Base-by-base conservation (phyloP, 129 eudicot genomes). In the Deinandra increscens region DNA sequence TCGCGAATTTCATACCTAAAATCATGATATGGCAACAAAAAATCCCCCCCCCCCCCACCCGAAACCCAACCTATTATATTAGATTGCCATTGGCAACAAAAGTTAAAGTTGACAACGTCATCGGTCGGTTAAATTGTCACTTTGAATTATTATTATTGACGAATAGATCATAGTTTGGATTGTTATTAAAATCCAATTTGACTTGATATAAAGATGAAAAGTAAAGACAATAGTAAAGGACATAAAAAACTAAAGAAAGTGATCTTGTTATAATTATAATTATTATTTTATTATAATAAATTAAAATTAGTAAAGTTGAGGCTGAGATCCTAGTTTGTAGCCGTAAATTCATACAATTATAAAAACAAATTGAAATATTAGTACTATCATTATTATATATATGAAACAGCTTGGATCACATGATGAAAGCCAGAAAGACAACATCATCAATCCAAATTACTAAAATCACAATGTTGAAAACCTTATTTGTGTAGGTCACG, bases 401-500 rank as follows among this genome's bases (percentile, higher is more conserved):
- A 78, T 11, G 46, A 64, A 64, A 36, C 3, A 50, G 31, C 39
- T 75, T 66, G 77, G 79, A 82, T 88, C 93, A 91, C 93, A 79
- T 82, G 97, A n/a, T 7, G 60, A 53, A 53, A 53, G 60, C 20
- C 60, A 53, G 60, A 88, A 88, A 91, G 68, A 75, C 65, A 81
- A 72, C 75, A 75, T 70, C 77, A 64, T 29, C 78, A 78, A 72
- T 72, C 76, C 70, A 80, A 60, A 63, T 81, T 78, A 91, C 64
- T 69, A 79, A 72, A 51, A 65, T 79, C 89, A 87, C 82, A 15
- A 37, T 46, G 61, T 59, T 71, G 75, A 78, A 81, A 50, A 56
- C 82, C 87, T 70, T 81, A 71, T 88, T 91, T 86, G 78, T 81
- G 69, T 78, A 60, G 69, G 84, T 91, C 97, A 91, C 95, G 91